These are phyloP conservation scores for Oenanthe javanica DNA, from an alignment of 140 eudicot species.

Conservation along the genomic window DNA sequence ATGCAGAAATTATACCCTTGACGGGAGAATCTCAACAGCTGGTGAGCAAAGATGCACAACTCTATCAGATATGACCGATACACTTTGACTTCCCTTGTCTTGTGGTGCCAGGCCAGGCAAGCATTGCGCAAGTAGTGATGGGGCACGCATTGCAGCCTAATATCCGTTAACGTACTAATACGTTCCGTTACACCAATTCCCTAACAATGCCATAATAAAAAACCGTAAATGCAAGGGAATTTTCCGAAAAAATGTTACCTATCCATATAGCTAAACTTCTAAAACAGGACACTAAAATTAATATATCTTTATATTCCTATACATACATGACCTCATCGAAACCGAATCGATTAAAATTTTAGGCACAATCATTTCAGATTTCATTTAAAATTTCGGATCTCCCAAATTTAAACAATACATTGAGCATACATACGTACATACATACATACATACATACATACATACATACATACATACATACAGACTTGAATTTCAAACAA, in stretches of 20 bases:
- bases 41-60: constrained; percentile 51
- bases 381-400: background rate
- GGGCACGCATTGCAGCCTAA: constrained; percentile 57
- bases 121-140: constrained; percentile 57
- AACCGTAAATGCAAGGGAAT: too few relatives aligned
- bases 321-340: background rate
- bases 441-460: background rate
- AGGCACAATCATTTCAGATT: background rate
- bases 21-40: constrained; percentile 71
- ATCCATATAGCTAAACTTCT: too few relatives aligned
- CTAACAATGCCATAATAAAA: constrained; percentile 13
- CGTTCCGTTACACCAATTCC: background rate
- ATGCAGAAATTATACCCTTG: constrained; percentile 33
- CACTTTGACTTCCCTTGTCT: constrained; percentile 47
- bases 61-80: constrained; percentile 42
- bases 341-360: background rate
- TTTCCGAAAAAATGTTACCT: too few relatives aligned
- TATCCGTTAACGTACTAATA: constrained; percentile 6
- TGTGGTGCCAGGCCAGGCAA: constrained; percentile 54
- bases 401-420: background rate
- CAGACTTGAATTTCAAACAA: background rate
- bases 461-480: background rate
- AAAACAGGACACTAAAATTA: background rate
- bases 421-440: background rate
- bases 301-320: too few relatives aligned